Conservation (phyloP, 2,329 filamentous ascomycete species). For the Ascochyta viciae-villosae region DNA sequence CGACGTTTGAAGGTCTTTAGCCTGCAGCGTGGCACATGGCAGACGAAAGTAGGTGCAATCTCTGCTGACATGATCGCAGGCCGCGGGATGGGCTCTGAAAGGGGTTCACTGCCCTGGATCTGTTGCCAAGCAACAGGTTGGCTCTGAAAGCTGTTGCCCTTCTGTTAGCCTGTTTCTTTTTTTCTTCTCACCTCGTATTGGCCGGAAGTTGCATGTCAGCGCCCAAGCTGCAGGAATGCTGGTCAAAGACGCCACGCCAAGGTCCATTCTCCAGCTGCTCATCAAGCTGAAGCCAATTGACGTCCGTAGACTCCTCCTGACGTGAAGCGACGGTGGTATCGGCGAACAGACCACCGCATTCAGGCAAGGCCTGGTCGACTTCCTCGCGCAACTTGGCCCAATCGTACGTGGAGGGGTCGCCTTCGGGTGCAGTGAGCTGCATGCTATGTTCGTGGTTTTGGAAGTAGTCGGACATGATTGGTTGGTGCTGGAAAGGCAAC, state of each 20-base stretch:
- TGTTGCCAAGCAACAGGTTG: background rate
- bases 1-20: conserved; percentile 15
- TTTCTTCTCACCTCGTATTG: conserved; percentile 28
- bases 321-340: background rate
- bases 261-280: conserved; percentile 18
- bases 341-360: background rate
- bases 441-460: conserved; percentile 6
- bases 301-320: background rate
- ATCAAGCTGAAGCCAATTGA: background rate
- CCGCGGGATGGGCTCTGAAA: too few relatives aligned
- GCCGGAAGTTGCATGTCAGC: conserved; percentile 11
- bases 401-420: background rate
- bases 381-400: conserved; percentile 2
- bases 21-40: background rate
- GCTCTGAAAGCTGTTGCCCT: conserved; percentile 12
- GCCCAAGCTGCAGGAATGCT: background rate
- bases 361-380: background rate
- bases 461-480: conserved; percentile 29
- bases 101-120: too few relatives aligned
- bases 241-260: conserved; percentile 7
- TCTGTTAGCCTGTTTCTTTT: conserved; percentile 32
- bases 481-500: too few relatives aligned
- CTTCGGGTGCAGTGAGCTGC: conserved; percentile 7
- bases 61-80: too few relatives aligned
- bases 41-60: too few relatives aligned